These are phyloP conservation scores for Euphorbia celastroides DNA, from an alignment of 441 rosid genomes.

Conservation along the genomic window DNA sequence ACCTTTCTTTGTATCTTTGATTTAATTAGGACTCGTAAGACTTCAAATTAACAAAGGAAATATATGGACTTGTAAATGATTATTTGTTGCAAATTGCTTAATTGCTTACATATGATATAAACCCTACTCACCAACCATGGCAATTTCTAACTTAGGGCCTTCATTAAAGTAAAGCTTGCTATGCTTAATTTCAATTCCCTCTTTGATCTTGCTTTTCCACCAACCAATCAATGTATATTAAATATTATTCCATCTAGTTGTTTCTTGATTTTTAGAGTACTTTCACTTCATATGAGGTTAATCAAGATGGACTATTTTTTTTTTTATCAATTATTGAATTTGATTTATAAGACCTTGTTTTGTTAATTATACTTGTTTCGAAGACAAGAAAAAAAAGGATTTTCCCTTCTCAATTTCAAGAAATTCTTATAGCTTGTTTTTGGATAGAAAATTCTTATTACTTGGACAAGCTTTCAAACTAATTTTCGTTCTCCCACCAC, in stretches of 20 bases:
- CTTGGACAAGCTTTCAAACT: too few relatives aligned
- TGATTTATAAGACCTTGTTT: neutral
- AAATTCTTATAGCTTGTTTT: too few relatives aligned
- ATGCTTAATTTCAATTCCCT: neutral
- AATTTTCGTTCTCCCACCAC: too few relatives aligned
- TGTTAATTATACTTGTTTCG: neutral
- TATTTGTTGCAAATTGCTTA: neutral
- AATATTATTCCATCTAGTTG: too few relatives aligned
- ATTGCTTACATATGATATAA: neutral
- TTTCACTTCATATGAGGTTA: too few relatives aligned
- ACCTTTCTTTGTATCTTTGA: neutral
- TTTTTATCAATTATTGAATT: neutral
- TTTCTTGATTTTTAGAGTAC: too few relatives aligned
- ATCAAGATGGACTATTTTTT: too few relatives aligned
- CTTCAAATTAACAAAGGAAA: neutral
- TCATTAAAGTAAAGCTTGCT: neutral
- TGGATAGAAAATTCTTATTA: too few relatives aligned
- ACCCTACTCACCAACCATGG: conserved; percentile 2
- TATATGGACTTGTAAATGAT: neutral
- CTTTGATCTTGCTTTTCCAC: neutral
- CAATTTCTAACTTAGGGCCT: neutral
- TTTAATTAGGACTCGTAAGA: neutral
- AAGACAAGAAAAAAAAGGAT: neutral
- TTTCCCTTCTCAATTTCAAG: too few relatives aligned
- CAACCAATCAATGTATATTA: neutral